A percentile compares a stretch with the other conserved stretches of the same genome.
Evolutionary conservation across 305 asterid species (phyloP).

Genomic region (Fraxinus sp.): DNA sequence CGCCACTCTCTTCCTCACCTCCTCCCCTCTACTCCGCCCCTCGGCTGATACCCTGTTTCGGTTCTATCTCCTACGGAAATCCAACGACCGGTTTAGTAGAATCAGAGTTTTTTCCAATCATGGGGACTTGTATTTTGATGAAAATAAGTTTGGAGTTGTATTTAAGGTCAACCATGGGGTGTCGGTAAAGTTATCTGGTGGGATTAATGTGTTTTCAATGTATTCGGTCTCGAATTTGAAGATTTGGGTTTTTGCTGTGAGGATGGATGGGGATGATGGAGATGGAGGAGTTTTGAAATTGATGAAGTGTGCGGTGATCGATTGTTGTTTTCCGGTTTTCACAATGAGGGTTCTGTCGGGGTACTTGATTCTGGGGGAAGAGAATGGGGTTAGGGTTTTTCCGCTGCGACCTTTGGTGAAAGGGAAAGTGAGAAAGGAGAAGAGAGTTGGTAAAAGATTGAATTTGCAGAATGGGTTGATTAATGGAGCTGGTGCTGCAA

Average conservation of each 20-base stretch:
- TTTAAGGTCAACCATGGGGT: constrained; percentile 72
- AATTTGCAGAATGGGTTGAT: constrained; percentile 39
- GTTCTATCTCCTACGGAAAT: constrained; percentile 44
- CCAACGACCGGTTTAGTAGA: constrained; percentile 32
- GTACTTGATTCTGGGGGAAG: constrained; percentile 69
- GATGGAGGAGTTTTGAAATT: constrained; percentile 51
- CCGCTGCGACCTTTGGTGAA: constrained; percentile 57
- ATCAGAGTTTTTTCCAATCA: constrained; percentile 47
- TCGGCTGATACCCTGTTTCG: constrained; percentile 50
- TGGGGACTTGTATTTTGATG: constrained; percentile 54
- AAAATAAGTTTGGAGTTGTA: constrained; percentile 40
- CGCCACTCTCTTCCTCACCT: constrained; percentile 48
- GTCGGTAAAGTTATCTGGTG: constrained; percentile 62
- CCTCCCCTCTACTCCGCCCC: constrained; percentile 59
- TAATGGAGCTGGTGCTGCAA: constrained; percentile 35
- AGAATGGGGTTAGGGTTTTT: constrained; percentile 72
- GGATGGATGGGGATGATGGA: constrained; percentile 41
- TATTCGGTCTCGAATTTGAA: constrained; percentile 62
- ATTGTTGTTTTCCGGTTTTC: constrained; percentile 63
- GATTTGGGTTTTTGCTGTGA: constrained; percentile 71
- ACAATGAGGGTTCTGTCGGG: constrained; percentile 54
- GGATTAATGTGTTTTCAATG: constrained; percentile 59
- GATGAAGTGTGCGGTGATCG: constrained; percentile 76
- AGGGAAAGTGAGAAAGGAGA: constrained; percentile 54
- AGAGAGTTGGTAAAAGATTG: constrained; percentile 30